Evolutionary conservation across 2,329 filamentous ascomycete species (phyloP).

Genomic region (Arthroderma uncinatum): DNA sequence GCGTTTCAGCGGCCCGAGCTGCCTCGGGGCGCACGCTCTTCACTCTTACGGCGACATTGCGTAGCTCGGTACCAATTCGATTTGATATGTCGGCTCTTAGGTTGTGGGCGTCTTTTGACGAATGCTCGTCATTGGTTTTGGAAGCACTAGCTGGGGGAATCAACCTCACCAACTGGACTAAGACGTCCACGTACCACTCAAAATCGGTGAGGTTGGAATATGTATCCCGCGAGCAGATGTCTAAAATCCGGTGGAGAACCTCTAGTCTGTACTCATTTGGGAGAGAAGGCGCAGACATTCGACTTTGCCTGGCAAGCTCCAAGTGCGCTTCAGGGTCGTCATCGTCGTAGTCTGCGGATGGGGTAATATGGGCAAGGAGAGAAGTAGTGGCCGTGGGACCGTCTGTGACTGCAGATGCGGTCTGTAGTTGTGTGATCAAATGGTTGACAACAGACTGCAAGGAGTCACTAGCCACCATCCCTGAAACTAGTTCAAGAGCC

Average conservation of each 20-base stretch:
- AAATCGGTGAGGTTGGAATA: constrained; percentile 82
- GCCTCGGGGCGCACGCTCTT: constrained; percentile 68
- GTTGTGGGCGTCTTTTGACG: constrained; percentile 7
- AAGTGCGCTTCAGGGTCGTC: constrained; percentile 45
- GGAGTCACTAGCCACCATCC: constrained; percentile 86
- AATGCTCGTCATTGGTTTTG: constrained; percentile 15
- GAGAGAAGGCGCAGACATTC: constrained; percentile 47
- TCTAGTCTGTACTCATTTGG: constrained; percentile 78
- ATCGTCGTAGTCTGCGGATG: constrained; percentile 46
- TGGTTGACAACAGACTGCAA: constrained; percentile 73
- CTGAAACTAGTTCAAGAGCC: constrained; percentile 79
- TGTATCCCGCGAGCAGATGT: constrained; percentile 81
- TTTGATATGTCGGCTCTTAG: constrained; percentile 21
- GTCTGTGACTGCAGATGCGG: constrained; percentile 47
- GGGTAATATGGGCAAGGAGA: constrained; percentile 34
- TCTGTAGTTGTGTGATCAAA: constrained; percentile 70
- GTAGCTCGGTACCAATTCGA: constrained; percentile 68
- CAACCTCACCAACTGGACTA: constrained; percentile 72
- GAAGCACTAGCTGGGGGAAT: constrained; percentile 24
- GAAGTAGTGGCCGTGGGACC: constrained; percentile 30
- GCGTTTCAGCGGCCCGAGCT: constrained; percentile 67
- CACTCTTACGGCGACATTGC: constrained; percentile 86
- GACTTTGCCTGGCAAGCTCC: constrained; percentile 44
- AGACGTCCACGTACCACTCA: constrained; percentile 90
- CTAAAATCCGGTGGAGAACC: constrained; percentile 70